Percentiles rank a stretch among this genome's conserved stretches.
Conservation (phyloP, 164 flowering plant species). For the Dillenia turbinata region DNA sequence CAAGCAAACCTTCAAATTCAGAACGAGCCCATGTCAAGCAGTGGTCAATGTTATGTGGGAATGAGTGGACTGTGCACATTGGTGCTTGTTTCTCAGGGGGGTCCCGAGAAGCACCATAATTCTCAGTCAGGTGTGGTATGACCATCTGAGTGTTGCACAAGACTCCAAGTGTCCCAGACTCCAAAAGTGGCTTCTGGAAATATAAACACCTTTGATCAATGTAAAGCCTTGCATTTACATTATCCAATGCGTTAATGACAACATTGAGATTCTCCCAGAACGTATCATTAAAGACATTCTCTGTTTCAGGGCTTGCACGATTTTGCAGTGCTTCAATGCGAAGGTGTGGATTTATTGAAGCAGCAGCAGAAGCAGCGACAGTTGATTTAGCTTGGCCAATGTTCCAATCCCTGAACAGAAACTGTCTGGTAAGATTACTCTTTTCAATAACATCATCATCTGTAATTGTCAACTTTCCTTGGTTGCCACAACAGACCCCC, state of each 20-base stretch:
- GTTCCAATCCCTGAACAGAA: slow-evolving; percentile 92
- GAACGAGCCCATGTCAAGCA: slow-evolving; percentile 95
- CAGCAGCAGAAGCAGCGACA: slow-evolving; percentile 82
- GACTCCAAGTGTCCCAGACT: slow-evolving; percentile 86
- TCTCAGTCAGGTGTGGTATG: slow-evolving; percentile 82
- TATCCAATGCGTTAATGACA: slow-evolving; percentile 77
- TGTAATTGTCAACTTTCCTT: slow-evolving; percentile 70
- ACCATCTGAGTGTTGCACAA: slow-evolving; percentile 95
- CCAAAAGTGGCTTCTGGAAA: slow-evolving; percentile 87
- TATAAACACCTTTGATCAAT: slow-evolving; percentile 84
- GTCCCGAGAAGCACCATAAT: slow-evolving; percentile 88
- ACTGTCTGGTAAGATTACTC: slow-evolving; percentile 89
- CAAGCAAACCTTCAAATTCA: slow-evolving; percentile 89
- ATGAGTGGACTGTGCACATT: slow-evolving; percentile 92
- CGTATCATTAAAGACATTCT: slow-evolving; percentile 73
- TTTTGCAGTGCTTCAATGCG: slow-evolving; percentile 78
- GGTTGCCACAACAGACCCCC: slow-evolving; percentile 68
- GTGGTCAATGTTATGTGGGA: slow-evolving; percentile 91
- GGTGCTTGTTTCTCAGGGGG: slow-evolving; percentile 96
- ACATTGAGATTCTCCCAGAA: slow-evolving; percentile 79
- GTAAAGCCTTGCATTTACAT: slow-evolving; percentile 83
- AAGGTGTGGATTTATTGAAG: slow-evolving; percentile 49
- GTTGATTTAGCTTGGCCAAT: slow-evolving; percentile 96
- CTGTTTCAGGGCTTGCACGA: slow-evolving; percentile 77
- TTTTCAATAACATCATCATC: slow-evolving; percentile 96